phyloP scores from a whole-genome alignment of 1,284 basidiomycete species.

The Apiotrichum veenhuisii region DNA sequence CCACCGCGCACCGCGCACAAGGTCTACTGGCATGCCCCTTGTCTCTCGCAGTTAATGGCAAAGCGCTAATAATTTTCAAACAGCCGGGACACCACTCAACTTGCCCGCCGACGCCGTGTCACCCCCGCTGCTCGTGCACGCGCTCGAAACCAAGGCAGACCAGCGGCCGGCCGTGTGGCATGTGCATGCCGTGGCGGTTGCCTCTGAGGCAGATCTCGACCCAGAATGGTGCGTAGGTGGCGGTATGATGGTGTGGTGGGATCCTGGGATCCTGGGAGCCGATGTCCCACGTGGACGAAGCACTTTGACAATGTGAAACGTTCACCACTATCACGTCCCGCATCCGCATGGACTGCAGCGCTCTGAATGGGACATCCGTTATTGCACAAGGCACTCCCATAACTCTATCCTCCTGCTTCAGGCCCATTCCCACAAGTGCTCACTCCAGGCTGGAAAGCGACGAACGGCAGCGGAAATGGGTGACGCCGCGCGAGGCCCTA shows the following conservation, averaged over 20 bases:
- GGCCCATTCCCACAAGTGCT: neutral
- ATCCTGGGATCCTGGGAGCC: neutral
- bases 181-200: conserved; percentile 27
- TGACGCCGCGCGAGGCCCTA: conserved; percentile 10
- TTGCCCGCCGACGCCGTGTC: conserved; percentile 4
- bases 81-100: conserved; percentile 9
- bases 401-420: too few species aligned
- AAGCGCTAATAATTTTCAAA: too few species aligned
- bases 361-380: too few species aligned
- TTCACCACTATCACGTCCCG: too few species aligned
- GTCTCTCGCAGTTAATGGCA: too few species aligned
- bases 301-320: too few species aligned
- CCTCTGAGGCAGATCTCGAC: conserved; percentile 16
- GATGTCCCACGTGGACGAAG: conserved; percentile 15
- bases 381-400: too few species aligned
- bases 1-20: too few species aligned
- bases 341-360: too few species aligned
- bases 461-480: conserved; percentile 34
- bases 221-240: conserved; percentile 27
- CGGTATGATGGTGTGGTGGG: neutral
- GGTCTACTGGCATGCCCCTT: too few species aligned
- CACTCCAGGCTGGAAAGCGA: conserved; percentile 33
- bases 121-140: conserved; percentile 1
- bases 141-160: neutral
- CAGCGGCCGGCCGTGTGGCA: conserved; percentile 28